These are phyloP conservation scores for Melaleuca quinquenervia DNA, from an alignment of 345 rosid species.

Conservation along the genomic window DNA sequence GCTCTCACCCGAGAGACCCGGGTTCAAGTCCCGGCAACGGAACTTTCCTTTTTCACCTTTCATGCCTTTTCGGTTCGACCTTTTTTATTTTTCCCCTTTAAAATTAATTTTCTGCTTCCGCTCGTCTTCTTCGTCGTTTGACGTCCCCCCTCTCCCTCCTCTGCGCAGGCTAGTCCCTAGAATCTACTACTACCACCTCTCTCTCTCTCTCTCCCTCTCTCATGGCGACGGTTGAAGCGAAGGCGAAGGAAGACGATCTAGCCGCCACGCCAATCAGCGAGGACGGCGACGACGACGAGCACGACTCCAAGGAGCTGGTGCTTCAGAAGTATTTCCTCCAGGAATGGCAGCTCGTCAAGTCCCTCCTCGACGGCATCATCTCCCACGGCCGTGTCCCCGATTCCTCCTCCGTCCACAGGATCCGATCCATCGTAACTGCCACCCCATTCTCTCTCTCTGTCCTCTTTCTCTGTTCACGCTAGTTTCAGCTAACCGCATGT, in stretches of 20 bases:
- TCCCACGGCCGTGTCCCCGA: constrained; percentile 52
- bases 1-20: constrained; percentile 36
- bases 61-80: background rate
- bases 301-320: constrained; percentile 56
- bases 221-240: constrained; percentile 20
- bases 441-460: background rate
- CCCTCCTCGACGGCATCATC: constrained; percentile 57
- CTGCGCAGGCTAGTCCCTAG: background rate
- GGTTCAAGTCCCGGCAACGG: constrained; percentile 34
- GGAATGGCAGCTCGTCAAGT: constrained; percentile 80
- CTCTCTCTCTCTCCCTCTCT: background rate
- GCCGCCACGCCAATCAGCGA: background rate
- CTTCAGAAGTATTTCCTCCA: constrained; percentile 71
- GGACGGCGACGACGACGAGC: constrained; percentile 59
- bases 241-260: background rate
- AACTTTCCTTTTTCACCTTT: background rate
- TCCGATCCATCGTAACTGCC: constrained; percentile 65
- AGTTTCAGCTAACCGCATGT: background rate
- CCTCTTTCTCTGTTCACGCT: background rate
- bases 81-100: background rate
- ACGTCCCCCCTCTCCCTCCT: background rate
- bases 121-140: background rate
- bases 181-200: background rate
- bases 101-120: background rate
- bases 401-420: constrained; percentile 51